Percentiles rank a stretch among this genome's conserved stretches.
These are phyloP conservation scores for Globisporangium splendens DNA, from an alignment of 352 stramenopile genomes.

Conservation along the genomic window DNA sequence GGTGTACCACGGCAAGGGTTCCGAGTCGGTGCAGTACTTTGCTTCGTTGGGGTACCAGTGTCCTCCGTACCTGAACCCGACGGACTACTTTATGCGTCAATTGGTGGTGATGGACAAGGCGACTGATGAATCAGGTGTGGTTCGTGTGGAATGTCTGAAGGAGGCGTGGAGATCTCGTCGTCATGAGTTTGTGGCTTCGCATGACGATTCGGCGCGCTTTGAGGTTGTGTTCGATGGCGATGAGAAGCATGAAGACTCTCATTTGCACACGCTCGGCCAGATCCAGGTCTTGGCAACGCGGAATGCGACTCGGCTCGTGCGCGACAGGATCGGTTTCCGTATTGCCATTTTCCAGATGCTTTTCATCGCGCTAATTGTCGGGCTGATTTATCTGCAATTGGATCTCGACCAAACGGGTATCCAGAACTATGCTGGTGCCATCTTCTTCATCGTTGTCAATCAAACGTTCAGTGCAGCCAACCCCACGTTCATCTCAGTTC, in stretches of 20 bases:
- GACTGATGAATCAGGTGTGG: constrained; percentile 21
- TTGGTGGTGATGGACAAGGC: constrained; percentile 43
- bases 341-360: constrained; percentile 25
- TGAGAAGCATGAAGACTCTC: constrained; percentile 3
- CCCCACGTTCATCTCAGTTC: constrained; percentile 35
- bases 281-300: constrained; percentile 36
- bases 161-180: constrained; percentile 25
- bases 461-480: constrained; percentile 30
- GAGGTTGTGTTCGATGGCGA: not conserved
- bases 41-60: constrained; percentile 44
- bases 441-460: constrained; percentile 50
- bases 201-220: too few relatives aligned
- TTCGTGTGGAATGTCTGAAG: constrained; percentile 31
- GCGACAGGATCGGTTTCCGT: constrained; percentile 29
- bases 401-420: constrained; percentile 32
- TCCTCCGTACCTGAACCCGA: constrained; percentile 52
- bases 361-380: constrained; percentile 33
- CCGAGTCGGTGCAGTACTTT: constrained; percentile 55
- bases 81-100: constrained; percentile 65
- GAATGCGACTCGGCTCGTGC: constrained; percentile 33
- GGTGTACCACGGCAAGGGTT: constrained; percentile 56
- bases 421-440: constrained; percentile 35
- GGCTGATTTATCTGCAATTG: constrained; percentile 47
- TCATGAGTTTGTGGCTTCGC: not conserved
- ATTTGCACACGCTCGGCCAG: constrained; percentile 24